phyloP scores from a whole-genome alignment of 345 rosid genomes.

The Brassica juncea region DNA sequence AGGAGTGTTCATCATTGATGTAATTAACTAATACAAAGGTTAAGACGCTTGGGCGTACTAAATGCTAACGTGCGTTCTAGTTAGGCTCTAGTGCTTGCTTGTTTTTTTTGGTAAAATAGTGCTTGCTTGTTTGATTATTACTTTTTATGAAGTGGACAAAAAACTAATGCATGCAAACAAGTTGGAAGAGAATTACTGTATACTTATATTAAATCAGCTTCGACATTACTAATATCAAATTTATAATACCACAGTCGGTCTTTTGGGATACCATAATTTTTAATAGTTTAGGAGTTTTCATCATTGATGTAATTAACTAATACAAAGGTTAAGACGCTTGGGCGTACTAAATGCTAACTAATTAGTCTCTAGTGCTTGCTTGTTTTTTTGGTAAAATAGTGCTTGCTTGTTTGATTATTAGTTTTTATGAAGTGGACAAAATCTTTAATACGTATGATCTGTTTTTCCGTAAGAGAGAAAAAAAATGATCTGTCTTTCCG shows the following conservation, averaged over 20 bases:
- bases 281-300: not conserved
- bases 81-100: not conserved
- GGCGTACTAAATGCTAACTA: too few relatives aligned
- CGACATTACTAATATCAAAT: not conserved
- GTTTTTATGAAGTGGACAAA: not conserved
- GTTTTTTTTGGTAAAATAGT: not conserved
- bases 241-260: not conserved
- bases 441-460: not conserved
- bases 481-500: not conserved
- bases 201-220: not conserved
- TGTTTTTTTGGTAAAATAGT: too few relatives aligned
- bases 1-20: not conserved
- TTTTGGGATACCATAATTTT: not conserved
- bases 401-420: too few relatives aligned
- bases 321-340: not conserved
- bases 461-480: not conserved
- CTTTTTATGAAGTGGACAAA: not conserved
- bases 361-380: too few relatives aligned
- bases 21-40: not conserved
- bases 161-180: not conserved
- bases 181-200: not conserved
- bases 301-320: not conserved
- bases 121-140: conserved; percentile 1
- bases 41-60: not conserved
- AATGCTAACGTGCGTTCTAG: not conserved